A percentile compares a stretch with the other conserved stretches of the same genome.
Conservation (phyloP, 768 basidiomycete species). For the Boletus reticuloceps region DNA sequence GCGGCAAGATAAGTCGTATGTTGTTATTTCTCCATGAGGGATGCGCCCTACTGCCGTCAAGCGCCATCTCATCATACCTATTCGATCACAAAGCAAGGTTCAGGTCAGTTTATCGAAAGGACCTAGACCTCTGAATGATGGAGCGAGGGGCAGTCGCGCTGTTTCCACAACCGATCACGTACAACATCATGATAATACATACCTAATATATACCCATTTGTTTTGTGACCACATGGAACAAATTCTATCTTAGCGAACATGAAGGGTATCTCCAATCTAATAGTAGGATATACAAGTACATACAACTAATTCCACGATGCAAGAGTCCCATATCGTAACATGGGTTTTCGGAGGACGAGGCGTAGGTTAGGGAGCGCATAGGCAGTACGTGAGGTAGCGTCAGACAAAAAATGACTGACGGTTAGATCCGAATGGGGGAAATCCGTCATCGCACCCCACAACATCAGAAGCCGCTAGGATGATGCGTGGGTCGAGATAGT, state of each 20-base stretch:
- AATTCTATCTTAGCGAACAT: constrained; percentile 1
- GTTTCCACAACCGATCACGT: constrained; percentile 13
- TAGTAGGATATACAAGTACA: constrained; percentile 21
- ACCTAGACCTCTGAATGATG: background rate
- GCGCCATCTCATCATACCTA: background rate
- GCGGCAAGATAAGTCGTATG: background rate
- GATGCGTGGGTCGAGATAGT: constrained; percentile 31
- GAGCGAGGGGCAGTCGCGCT: background rate
- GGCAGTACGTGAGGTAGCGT: background rate
- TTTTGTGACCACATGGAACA: background rate
- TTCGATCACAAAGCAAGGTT: constrained; percentile 1
- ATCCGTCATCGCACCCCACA: constrained; percentile 37
- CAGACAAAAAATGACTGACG: constrained; percentile 36
- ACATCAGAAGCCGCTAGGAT: constrained; percentile 31
- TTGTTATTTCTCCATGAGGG: constrained; percentile 5
- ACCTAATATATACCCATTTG: background rate
- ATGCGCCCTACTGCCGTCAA: background rate
- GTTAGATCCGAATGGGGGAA: constrained; percentile 45
- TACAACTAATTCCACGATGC: constrained; percentile 16
- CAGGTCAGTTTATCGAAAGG: background rate
- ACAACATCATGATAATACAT: background rate
- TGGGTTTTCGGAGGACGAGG: background rate
- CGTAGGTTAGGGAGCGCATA: background rate
- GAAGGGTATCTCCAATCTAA: constrained; percentile 25
- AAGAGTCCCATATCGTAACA: constrained; percentile 10